Conservation (phyloP, 2,329 filamentous ascomycete genomes). For the Aspergillaceae sp. region DNA sequence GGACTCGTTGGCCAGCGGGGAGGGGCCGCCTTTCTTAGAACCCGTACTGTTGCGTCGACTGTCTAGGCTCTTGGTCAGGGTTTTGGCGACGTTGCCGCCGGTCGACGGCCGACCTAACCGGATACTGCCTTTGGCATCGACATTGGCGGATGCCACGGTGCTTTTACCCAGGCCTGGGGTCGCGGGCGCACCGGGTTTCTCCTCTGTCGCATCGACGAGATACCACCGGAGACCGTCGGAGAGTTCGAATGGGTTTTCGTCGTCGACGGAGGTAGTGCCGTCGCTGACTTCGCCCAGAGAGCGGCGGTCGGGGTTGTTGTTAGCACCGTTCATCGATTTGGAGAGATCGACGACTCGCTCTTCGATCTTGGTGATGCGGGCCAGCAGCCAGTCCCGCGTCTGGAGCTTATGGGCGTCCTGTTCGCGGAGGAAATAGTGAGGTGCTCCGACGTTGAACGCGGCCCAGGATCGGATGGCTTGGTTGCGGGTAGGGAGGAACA, state of each 20-base stretch:
- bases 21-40: constrained; percentile 59
- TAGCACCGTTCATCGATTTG: constrained; percentile 55
- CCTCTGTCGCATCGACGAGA: constrained; percentile 83
- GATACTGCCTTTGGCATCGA: constrained; percentile 70
- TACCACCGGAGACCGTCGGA: constrained; percentile 96
- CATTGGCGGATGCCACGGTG: constrained; percentile 78
- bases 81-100: constrained; percentile 67
- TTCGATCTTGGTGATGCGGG: constrained; percentile 82
- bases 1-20: constrained; percentile 26
- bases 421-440: constrained; percentile 93
- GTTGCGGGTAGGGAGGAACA: constrained; percentile 91
- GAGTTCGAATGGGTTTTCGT: constrained; percentile 94
- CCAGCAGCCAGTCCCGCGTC: constrained; percentile 89
- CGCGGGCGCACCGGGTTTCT: constrained; percentile 83
- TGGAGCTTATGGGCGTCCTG: constrained; percentile 79
- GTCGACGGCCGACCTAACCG: constrained; percentile 45
- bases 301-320: constrained; percentile 41
- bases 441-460: constrained; percentile 94
- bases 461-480: constrained; percentile 94
- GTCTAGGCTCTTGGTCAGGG: constrained; percentile 78
- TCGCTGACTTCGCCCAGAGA: constrained; percentile 45
- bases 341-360: constrained; percentile 89
- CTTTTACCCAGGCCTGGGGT: constrained; percentile 87
- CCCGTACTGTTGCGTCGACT: constrained; percentile 81
- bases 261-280: constrained; percentile 53